phyloP scores from a whole-genome alignment of 768 basidiomycete species.

The Collybiopsis confluens region DNA sequence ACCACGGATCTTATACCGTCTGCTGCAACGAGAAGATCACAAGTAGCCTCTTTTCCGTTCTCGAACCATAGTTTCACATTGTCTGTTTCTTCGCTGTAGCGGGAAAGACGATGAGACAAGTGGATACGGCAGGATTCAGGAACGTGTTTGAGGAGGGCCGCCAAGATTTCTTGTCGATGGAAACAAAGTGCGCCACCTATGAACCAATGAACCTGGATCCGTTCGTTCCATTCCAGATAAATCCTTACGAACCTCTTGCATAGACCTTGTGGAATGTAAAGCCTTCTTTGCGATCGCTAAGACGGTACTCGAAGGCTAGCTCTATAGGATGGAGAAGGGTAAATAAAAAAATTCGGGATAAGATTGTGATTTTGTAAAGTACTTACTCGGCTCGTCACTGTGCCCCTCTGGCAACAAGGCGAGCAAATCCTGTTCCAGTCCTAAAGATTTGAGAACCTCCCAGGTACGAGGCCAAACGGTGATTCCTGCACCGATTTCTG shows the following conservation, averaged over 20 bases:
- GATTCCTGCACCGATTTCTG: constrained; percentile 42
- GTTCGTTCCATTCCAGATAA: too few species aligned
- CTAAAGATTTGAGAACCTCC: constrained; percentile 34
- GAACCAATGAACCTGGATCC: background rate
- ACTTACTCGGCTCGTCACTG: constrained; percentile 17
- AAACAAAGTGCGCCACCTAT: constrained; percentile 21
- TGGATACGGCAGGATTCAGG: constrained; percentile 25
- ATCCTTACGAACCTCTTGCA: constrained; percentile 16
- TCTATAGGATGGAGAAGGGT: background rate
- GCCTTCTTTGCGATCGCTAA: constrained; percentile 29
- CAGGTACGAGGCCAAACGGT: constrained; percentile 35
- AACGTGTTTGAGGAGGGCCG: constrained; percentile 33
- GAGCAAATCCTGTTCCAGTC: constrained; percentile 26
- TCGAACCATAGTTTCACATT: constrained; percentile 21
- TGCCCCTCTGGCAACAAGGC: constrained; percentile 13
- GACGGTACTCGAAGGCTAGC: constrained; percentile 23
- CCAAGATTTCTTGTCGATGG: constrained; percentile 45
- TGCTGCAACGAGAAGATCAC: constrained; percentile 36
- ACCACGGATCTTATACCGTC: constrained; percentile 31
- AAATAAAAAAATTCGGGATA: too few species aligned
- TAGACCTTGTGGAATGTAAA: constrained; percentile 21
- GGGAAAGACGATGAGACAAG: constrained; percentile 34
- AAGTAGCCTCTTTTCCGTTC: constrained; percentile 18
- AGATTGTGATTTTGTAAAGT: constrained; percentile 6
- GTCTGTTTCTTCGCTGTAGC: constrained; percentile 21